Base-by-base conservation (phyloP, 495 filamentous ascomycete genomes). In the Penicillium paradoxum region DNA sequence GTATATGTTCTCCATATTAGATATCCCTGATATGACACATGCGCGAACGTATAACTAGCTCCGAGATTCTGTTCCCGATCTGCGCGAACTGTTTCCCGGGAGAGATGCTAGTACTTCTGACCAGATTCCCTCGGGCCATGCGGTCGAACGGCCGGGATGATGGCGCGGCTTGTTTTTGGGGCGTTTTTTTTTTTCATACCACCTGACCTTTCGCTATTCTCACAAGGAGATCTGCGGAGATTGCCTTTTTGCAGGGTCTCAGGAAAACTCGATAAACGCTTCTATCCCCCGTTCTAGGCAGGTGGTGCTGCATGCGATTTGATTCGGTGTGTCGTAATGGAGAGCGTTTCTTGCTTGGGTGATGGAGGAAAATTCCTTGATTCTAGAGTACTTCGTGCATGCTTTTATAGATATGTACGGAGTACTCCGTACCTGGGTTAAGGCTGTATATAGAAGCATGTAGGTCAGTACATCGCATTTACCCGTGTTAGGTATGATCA, bases 21-120 rank as follows among this genome's bases (percentile, higher is more conserved):
- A 42, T 25, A 24, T 42, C 21, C 38, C 6, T 25, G 39, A 42
- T 22, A 19, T 46, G 27, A 46, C 4, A 45, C 27, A 33, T 45
- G 27, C 3, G 24, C 7, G 3, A 7, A 27, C 3, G 3, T 27
- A 49, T 39, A 27, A 49, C 19, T 49, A 49, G 46, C 34, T 47
- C 45, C 33, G 15, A 25, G 33, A 25, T 25, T 18, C 33, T 37
- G 22, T 27, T 32, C 38, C 34, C 39, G 47, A 50, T 50, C 47
- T 50, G 17, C 37, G 25, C 47, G 25, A 41, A 41, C 32, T 40
- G 22, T 30, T 39, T 15, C 29, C 29, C 24, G 46, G 32, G 45
- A 19, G 24, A 38, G 33, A 38, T 18, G 21, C n/a, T 27, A 27
- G 46, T 49, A 49, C 46, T 49, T 38, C 29, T 49, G 46, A 7